Conservation (phyloP, 371 early-diverging fungal genomes). For the Haplosporangium sp. region DNA sequence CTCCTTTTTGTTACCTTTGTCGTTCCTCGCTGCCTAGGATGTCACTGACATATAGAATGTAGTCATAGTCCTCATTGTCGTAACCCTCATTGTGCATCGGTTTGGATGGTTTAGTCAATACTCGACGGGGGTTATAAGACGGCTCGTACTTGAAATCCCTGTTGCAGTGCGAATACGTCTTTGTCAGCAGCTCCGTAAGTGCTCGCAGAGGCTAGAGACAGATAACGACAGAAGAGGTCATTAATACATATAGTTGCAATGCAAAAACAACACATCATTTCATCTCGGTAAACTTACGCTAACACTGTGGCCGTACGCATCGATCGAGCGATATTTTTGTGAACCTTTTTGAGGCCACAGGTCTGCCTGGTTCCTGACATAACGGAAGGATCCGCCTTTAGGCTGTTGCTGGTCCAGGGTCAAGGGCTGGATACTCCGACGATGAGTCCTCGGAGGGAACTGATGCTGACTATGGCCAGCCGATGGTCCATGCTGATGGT, state of each 20-base stretch:
- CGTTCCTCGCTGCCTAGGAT: conserved; percentile 86
- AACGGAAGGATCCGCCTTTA: conserved; percentile 51
- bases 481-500: conserved; percentile 14
- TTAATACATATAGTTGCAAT: conserved; percentile 7
- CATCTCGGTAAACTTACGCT: conserved; percentile 30
- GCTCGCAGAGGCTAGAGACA: conserved; percentile 57
- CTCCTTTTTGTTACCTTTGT: conserved; percentile 70
- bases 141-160: conserved; percentile 79
- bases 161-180: conserved; percentile 80
- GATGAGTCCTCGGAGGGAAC: conserved; percentile 47
- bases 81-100: conserved; percentile 89
- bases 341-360: conserved; percentile 55
- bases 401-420: conserved; percentile 52
- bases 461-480: conserved; percentile 29
- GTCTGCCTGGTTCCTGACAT: conserved; percentile 52
- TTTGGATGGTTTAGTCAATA: conserved; percentile 93
- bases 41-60: conserved; percentile 95
- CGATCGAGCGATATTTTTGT: conserved; percentile 55
- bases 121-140: conserved; percentile 84
- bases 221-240: too few species aligned
- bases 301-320: conserved; percentile 46
- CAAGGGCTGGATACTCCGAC: conserved; percentile 52
- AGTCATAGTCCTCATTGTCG: conserved; percentile 95
- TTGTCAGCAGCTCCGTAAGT: conserved; percentile 71
- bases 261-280: neutral